phyloP scores from a whole-genome alignment of 495 filamentous ascomycete genomes.

The Eremomyces bilateralis region DNA sequence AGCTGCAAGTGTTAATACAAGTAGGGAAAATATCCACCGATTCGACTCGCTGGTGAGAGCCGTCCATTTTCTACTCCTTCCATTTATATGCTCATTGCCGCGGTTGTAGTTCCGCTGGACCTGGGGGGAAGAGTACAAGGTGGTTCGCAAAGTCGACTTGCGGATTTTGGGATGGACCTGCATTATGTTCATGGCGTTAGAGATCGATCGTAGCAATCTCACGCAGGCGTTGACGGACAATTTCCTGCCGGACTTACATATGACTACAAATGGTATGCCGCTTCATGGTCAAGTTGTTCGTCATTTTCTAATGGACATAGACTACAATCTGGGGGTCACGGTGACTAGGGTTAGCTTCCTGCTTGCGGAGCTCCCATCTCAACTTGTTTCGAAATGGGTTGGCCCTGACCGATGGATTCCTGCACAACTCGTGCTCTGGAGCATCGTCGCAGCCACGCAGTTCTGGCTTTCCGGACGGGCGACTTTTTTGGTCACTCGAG shows the following conservation, averaged over 20 bases:
- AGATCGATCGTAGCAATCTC: conserved; percentile 3
- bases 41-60: conserved; percentile 1
- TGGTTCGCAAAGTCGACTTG: conserved; percentile 1
- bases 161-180: background rate
- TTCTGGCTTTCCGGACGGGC: background rate
- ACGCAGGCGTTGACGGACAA: background rate
- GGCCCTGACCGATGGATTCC: conserved; percentile 8
- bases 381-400: conserved; percentile 6
- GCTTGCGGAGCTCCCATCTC: conserved; percentile 7
- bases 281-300: background rate
- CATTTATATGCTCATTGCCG: conserved; percentile 45
- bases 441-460: conserved; percentile 4
- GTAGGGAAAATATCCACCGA: conserved; percentile 1
- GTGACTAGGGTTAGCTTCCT: conserved; percentile 5
- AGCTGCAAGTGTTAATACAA: background rate
- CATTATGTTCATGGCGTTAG: background rate
- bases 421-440: conserved; percentile 7
- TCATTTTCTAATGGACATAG: background rate
- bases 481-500: conserved; percentile 1
- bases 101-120: conserved; percentile 16
- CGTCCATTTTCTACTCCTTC: no score
- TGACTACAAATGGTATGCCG: conserved; percentile 4
- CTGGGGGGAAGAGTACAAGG: conserved; percentile 1
- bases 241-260: conserved; percentile 3
- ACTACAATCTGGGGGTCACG: conserved; percentile 5